A percentile compares a stretch with the other conserved stretches of the same genome.
Conservation (phyloP, 2,329 filamentous ascomycete genomes). For the Ambrosiella xylebori region DNA sequence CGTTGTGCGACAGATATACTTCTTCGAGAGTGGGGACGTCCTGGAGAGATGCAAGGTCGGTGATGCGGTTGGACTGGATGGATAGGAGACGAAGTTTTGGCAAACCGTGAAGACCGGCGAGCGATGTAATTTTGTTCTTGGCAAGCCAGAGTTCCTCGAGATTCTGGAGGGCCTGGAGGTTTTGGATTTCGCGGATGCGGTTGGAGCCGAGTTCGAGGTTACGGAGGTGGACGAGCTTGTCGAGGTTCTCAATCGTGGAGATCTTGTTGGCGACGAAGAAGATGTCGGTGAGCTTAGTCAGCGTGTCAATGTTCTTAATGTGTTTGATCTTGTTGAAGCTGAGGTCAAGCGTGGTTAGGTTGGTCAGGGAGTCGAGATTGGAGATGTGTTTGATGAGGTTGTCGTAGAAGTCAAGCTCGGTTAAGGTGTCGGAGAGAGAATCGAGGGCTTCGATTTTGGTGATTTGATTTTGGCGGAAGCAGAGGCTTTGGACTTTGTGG, state of each 20-base stretch:
- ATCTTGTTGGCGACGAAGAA: constrained; percentile 96
- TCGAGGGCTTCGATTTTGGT: constrained; percentile 60
- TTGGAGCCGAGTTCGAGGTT: constrained; percentile 89
- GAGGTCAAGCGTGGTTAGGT: constrained; percentile 67
- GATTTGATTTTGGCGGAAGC: constrained; percentile 85
- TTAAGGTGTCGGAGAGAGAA: constrained; percentile 45
- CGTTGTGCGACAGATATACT: constrained; percentile 89
- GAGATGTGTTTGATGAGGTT: constrained; percentile 81
- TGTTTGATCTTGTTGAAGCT: constrained; percentile 99
- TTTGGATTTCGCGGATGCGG: constrained; percentile 73
- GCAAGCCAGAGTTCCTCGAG: constrained; percentile 87
- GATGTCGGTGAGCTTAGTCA: constrained; percentile 63
- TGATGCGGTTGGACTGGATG: constrained; percentile 89
- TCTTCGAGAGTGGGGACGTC: constrained; percentile 66
- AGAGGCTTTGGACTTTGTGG: constrained; percentile 55
- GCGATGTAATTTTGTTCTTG: constrained; percentile 87
- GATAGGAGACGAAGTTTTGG: constrained; percentile 72
- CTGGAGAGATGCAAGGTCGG: constrained; percentile 57
- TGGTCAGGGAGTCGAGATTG: constrained; percentile 59
- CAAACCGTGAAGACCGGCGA: constrained; percentile 59
- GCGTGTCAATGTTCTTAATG: constrained; percentile 71
- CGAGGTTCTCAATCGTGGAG: constrained; percentile 66
- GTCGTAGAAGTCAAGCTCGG: constrained; percentile 89
- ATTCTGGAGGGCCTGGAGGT: constrained; percentile 57
- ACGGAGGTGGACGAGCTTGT: constrained; percentile 53